Evolutionary conservation across 345 rosid species (phyloP).

Genomic region (Balakata baccata): DNA sequence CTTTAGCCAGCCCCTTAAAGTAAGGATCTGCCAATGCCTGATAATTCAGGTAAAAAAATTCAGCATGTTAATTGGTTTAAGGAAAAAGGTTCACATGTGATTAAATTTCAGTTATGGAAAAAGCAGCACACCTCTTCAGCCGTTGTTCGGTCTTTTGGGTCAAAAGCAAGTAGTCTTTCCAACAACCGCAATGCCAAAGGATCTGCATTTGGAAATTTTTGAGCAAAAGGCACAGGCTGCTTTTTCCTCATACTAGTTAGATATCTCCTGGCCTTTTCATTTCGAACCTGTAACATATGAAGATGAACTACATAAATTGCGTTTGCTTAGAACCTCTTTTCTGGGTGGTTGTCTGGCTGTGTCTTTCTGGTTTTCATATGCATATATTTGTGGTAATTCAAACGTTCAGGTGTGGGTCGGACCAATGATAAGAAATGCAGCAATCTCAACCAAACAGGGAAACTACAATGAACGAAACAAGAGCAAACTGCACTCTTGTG

Average conservation of each 20-base stretch:
- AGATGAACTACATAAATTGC: neutral
- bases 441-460: no score
- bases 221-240: slow-evolving; percentile 61
- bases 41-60: slow-evolving; percentile 15
- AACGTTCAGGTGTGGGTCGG: neutral
- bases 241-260: slow-evolving; percentile 94
- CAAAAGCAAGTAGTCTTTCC: slow-evolving; percentile 83
- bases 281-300: slow-evolving; percentile 58
- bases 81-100: neutral
- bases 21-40: slow-evolving; percentile 91
- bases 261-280: slow-evolving; percentile 92
- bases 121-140: slow-evolving; percentile 73
- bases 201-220: slow-evolving; percentile 79
- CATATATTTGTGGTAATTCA: neutral
- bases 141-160: slow-evolving; percentile 85
- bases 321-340: neutral
- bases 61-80: neutral
- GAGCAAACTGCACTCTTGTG: no score
- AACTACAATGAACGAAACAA: no score
- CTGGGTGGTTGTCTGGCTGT: neutral
- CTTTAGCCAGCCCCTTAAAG: slow-evolving; percentile 80
- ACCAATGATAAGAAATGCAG: no score
- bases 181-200: slow-evolving; percentile 69
- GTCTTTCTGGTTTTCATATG: neutral
- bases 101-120: neutral